These are phyloP conservation scores for Botryotinia narcissicola DNA, from an alignment of 2,329 filamentous ascomycete species.

Conservation along the genomic window DNA sequence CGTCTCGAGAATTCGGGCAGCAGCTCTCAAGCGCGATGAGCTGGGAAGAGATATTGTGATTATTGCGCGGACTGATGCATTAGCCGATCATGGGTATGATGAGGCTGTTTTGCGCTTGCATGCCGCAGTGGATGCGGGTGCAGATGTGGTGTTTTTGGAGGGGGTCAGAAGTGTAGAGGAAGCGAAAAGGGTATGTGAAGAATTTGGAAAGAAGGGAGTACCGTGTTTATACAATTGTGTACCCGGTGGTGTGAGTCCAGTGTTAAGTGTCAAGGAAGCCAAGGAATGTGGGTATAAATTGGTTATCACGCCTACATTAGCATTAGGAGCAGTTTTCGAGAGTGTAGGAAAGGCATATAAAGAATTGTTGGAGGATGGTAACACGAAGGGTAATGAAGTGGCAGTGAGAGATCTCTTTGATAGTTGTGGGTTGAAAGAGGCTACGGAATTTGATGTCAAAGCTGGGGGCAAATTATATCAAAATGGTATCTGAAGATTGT, in stretches of 20 bases:
- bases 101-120: conserved; percentile 52
- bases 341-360: conserved; percentile 1
- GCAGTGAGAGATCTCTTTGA: conserved; percentile 1
- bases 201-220: conserved; percentile 42
- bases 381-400: neutral
- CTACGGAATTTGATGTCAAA: neutral
- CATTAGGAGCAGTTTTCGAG: neutral
- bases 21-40: conserved; percentile 48
- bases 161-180: conserved; percentile 53
- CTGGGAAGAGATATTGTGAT: conserved; percentile 53
- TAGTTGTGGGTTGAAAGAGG: conserved; percentile 10
- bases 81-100: conserved; percentile 56
- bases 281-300: conserved; percentile 55
- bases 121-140: conserved; percentile 52
- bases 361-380: neutral
- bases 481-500: neutral
- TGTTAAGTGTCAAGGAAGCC: conserved; percentile 51
- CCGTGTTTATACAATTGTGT: conserved; percentile 58
- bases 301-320: conserved; percentile 51
- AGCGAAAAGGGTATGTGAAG: conserved; percentile 33
- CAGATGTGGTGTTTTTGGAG: conserved; percentile 60
- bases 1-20: conserved; percentile 54
- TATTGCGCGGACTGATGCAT: conserved; percentile 62
- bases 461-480: neutral
- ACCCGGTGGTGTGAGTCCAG: conserved; percentile 53